phyloP scores from a whole-genome alignment of 1,284 basidiomycete species.

The Mycena sp. region DNA sequence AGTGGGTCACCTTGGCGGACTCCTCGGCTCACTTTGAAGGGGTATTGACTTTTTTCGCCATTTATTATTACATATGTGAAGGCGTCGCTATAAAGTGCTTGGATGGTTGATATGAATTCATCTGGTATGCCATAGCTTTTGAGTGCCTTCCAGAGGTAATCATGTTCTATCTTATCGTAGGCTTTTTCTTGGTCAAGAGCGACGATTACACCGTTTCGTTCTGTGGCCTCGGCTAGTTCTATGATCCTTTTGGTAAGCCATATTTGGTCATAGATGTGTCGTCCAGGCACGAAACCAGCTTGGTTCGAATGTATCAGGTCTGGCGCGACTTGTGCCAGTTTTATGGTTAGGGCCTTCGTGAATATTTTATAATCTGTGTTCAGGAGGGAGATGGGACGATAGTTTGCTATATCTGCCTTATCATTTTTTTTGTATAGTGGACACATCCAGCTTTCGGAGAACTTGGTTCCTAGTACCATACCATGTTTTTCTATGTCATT shows the following conservation, averaged over 20 bases:
- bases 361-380: constrained; percentile 28
- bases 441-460: constrained; percentile 5
- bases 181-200: no score
- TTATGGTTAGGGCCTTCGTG: constrained; percentile 25
- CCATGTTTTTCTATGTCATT: constrained; percentile 23
- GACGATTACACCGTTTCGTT: constrained; percentile 24
- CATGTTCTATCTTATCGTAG: no score
- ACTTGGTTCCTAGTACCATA: not conserved
- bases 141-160: constrained; percentile 32
- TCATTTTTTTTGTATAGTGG: constrained; percentile 14
- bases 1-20: no score
- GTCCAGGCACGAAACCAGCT: constrained; percentile 33
- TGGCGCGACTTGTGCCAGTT: constrained; percentile 24
- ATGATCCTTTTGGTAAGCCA: constrained; percentile 29
- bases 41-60: constrained; percentile 3
- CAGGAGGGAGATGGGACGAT: constrained; percentile 22
- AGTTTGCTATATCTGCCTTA: constrained; percentile 8
- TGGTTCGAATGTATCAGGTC: constrained; percentile 28
- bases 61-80: constrained; percentile 32
- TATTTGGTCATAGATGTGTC: constrained; percentile 33
- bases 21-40: constrained; percentile 25
- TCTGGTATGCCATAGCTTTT: constrained; percentile 18
- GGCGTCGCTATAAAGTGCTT: constrained; percentile 33
- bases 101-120: constrained; percentile 24
- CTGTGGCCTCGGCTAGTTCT: constrained; percentile 28